Evolutionary conservation across 768 basidiomycete species (phyloP).

Genomic region (Clitopilus passeckerianus): DNA sequence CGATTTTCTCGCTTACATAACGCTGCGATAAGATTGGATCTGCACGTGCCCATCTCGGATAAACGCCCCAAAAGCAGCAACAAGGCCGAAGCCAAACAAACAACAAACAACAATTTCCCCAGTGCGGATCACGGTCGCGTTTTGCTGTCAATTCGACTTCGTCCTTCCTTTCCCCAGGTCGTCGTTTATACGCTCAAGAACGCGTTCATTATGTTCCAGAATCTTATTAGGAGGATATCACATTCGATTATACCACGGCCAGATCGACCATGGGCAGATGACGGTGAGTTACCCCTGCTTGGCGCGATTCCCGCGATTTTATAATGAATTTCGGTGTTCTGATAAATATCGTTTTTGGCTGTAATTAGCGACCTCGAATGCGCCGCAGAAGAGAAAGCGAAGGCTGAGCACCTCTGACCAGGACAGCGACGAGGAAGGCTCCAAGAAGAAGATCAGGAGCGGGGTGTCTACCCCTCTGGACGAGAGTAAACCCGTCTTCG

Average conservation of each 20-base stretch:
- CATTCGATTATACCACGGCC: constrained; percentile 63
- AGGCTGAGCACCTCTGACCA: constrained; percentile 48
- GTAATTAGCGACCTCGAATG: constrained; percentile 64
- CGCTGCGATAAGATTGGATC: constrained; percentile 8
- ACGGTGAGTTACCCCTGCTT: constrained; percentile 45
- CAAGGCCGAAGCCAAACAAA: neutral
- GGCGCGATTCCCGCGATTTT: constrained; percentile 18
- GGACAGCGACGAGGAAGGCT: constrained; percentile 31
- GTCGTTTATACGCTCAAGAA: neutral
- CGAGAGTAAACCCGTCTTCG: constrained; percentile 4
- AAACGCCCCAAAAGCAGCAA: neutral
- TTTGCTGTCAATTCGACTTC: constrained; percentile 8
- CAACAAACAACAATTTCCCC: constrained; percentile 11
- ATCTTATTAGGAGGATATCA: constrained; percentile 67
- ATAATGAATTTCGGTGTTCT: constrained; percentile 2
- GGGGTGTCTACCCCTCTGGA: constrained; percentile 19
- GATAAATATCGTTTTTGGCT: constrained; percentile 9
- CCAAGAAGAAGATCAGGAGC: constrained; percentile 40
- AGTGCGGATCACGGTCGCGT: constrained; percentile 15
- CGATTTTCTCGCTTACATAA: constrained; percentile 6
- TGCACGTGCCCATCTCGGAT: neutral
- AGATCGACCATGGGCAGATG: constrained; percentile 74
- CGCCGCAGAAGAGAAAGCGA: constrained; percentile 66
- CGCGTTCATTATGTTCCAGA: constrained; percentile 8
- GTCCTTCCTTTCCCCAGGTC: constrained; percentile 4